Percentiles rank a stretch among this genome's conserved stretches.
These are phyloP conservation scores for Apostasia shenzhenica DNA, from an alignment of 106 monocot genomes.

Conservation along the genomic window DNA sequence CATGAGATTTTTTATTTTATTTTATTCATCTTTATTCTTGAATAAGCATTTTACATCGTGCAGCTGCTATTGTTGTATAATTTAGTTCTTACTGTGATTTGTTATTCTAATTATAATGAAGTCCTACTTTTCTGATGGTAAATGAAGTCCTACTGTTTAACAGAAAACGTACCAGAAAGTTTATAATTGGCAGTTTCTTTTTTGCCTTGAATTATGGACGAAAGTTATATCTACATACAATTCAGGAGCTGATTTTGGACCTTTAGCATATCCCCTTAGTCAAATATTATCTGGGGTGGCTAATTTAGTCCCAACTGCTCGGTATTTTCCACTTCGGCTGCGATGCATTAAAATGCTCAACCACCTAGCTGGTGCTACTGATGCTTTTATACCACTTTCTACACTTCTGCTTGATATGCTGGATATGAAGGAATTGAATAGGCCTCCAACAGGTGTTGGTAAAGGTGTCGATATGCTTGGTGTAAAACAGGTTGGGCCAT, in stretches of 20 bases:
- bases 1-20: not conserved
- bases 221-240: conserved; percentile 59
- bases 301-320: conserved; percentile 76
- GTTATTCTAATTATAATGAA: not conserved
- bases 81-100: not conserved
- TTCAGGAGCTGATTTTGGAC: conserved; percentile 70
- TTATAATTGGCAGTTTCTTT: conserved; percentile 92
- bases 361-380: conserved; percentile 64
- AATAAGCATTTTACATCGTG: not conserved
- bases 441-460: conserved; percentile 50
- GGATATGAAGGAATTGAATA: conserved; percentile 80
- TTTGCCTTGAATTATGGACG: conserved; percentile 95
- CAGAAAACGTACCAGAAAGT: conserved; percentile 91
- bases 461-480: conserved; percentile 55
- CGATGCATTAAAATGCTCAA: conserved; percentile 90
- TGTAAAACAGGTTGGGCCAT: conserved; percentile 54
- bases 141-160: not conserved
- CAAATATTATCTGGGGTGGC: conserved; percentile 88
- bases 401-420: conserved; percentile 79
- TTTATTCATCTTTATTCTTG: not conserved
- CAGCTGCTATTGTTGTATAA: not conserved
- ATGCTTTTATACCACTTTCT: conserved; percentile 68
- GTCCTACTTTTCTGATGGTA: not conserved
- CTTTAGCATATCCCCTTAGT: conserved; percentile 84
- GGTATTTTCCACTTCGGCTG: conserved; percentile 75